Percentiles rank a stretch among this genome's conserved stretches.
phyloP scores from a whole-genome alignment of 495 filamentous ascomycete genomes.

The Podospora conica region DNA sequence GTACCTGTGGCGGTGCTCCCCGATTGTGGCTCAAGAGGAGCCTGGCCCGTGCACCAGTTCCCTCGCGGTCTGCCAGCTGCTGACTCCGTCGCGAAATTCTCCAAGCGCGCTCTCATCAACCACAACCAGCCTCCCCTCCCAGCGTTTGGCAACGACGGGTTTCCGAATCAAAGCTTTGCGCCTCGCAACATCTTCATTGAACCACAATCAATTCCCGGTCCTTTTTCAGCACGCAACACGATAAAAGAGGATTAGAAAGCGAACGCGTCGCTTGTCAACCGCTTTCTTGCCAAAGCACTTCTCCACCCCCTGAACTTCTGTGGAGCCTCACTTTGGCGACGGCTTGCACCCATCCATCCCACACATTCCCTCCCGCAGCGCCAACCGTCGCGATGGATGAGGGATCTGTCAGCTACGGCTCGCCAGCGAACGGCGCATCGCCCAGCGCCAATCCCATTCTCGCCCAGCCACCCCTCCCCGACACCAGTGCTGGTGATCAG shows the following conservation, averaged over 20 bases:
- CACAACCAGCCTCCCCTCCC: constrained; percentile 20
- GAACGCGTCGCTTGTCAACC: neutral
- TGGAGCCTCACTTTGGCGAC: neutral
- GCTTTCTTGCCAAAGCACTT: neutral
- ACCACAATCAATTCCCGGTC: neutral
- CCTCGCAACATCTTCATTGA: constrained; percentile 17
- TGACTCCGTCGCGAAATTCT: constrained; percentile 30
- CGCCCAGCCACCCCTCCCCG: constrained; percentile 44
- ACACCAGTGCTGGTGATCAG: constrained; percentile 21
- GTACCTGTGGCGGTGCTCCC: neutral
- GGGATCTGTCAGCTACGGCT: constrained; percentile 46
- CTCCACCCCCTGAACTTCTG: neutral
- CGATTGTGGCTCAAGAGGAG: too few relatives aligned
- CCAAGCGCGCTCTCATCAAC: constrained; percentile 28
- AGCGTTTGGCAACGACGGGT: neutral
- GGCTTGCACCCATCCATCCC: neutral
- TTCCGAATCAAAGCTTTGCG: constrained; percentile 18
- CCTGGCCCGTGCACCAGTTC: too few relatives aligned
- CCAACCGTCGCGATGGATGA: constrained; percentile 46
- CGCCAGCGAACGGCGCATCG: constrained; percentile 45
- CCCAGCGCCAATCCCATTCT: constrained; percentile 46
- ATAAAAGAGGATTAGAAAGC: neutral
- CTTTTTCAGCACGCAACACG: neutral
- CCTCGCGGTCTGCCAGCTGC: too few relatives aligned
- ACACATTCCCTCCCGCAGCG: neutral